Percentiles rank a stretch among this genome's conserved stretches.
These are phyloP conservation scores for Secale cereale DNA, from an alignment of 176 grass and related monocot species.

Conservation along the genomic window DNA sequence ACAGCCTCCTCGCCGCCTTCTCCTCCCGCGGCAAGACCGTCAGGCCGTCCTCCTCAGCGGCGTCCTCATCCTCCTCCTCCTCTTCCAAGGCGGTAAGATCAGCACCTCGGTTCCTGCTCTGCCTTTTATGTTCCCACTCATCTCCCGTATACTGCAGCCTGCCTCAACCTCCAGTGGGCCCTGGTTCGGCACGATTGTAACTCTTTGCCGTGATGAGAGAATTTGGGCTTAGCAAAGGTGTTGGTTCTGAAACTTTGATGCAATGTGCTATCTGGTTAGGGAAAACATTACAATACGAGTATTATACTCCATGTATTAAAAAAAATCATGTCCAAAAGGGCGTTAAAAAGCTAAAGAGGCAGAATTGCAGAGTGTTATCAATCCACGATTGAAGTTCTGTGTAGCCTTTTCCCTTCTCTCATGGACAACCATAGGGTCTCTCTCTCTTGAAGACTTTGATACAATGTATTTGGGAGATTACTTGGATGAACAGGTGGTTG, in stretches of 20 bases:
- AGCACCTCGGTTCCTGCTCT: not conserved
- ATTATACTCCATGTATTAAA: not conserved
- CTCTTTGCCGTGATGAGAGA: not conserved
- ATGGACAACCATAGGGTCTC: not conserved
- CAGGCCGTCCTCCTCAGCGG: constrained; percentile 27
- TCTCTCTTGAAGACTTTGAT: not conserved
- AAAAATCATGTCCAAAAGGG: not conserved
- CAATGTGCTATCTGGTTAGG: not conserved
- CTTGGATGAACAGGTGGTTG: not conserved
- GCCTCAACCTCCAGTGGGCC: too few species aligned
- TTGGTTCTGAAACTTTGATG: not conserved
- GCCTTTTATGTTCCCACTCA: not conserved
- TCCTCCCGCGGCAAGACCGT: constrained; percentile 47
- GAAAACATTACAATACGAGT: not conserved
- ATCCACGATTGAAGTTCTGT: not conserved
- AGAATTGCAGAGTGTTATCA: not conserved
- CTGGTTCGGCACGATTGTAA: not conserved
- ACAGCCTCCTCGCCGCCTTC: constrained; percentile 34
- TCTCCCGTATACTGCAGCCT: not conserved
- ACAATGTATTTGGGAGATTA: not conserved
- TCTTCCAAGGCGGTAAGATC: constrained; percentile 41
- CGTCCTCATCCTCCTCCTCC: constrained; percentile 9
- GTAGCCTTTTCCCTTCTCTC: not conserved
- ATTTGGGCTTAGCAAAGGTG: not conserved
- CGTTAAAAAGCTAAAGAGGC: not conserved